Evolutionary conservation across 2,329 filamentous ascomycete species (phyloP).

Genomic region (Coniella lustricola): DNA sequence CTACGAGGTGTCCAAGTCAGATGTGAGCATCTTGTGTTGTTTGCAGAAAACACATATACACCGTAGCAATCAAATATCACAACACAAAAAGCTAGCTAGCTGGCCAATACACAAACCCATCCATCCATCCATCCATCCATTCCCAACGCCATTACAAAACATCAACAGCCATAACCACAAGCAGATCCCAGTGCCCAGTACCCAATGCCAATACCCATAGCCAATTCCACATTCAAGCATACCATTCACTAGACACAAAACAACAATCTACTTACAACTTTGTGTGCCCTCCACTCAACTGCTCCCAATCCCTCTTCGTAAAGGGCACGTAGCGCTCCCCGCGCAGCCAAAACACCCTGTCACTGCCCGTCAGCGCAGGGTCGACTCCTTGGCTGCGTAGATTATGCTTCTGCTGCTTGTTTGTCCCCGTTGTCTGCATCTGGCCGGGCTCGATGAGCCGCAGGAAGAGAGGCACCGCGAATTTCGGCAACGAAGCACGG

Average conservation of each 20-base stretch:
- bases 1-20: no score
- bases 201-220: no score
- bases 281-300: slow-evolving; percentile 58
- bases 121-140: background rate
- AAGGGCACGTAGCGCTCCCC: slow-evolving; percentile 63
- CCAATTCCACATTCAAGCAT: no score
- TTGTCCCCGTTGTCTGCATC: slow-evolving; percentile 69
- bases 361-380: slow-evolving; percentile 44
- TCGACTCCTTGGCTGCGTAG: slow-evolving; percentile 70
- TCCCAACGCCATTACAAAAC: no score
- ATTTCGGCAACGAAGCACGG: slow-evolving; percentile 55
- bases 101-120: background rate
- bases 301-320: slow-evolving; percentile 58
- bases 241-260: no score
- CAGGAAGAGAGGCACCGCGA: slow-evolving; percentile 72
- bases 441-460: slow-evolving; percentile 52
- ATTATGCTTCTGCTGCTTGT: slow-evolving; percentile 78
- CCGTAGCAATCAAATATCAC: no score
- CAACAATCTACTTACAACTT: no score
- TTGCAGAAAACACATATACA: no score
- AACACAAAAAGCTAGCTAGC: no score
- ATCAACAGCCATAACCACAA: no score
- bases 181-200: no score
- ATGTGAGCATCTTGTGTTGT: no score
- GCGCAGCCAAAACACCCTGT: slow-evolving; percentile 58